phyloP scores from a whole-genome alignment of 2,329 filamentous ascomycete species.

The Calonectria fujianensis region DNA sequence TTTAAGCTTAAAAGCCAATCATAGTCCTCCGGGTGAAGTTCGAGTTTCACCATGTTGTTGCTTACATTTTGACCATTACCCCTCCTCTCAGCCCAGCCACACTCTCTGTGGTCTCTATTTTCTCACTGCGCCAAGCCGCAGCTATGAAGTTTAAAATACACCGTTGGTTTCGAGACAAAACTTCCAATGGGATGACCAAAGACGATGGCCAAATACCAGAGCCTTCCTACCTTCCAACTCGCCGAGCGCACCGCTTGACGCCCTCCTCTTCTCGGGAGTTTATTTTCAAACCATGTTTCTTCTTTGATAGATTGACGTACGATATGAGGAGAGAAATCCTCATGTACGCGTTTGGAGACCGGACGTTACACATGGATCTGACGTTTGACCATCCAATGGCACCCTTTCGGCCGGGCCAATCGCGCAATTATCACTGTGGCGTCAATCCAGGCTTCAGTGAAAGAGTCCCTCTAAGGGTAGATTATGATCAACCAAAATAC shows the following conservation, averaged over 20 bases:
- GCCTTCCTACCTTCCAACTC: background rate
- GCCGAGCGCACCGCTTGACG: background rate
- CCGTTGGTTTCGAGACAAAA: background rate
- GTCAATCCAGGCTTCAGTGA: background rate
- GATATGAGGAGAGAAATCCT: background rate
- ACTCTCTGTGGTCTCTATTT: background rate
- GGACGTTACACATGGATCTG: background rate
- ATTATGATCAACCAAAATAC: background rate
- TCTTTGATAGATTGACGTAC: background rate
- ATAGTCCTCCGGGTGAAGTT: background rate
- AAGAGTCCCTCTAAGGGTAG: background rate
- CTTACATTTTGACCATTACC: background rate
- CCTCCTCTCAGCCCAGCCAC: background rate
- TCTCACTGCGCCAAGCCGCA: background rate
- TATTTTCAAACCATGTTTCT: background rate
- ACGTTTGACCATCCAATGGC: background rate
- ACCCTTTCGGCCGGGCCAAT: background rate
- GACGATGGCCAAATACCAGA: background rate
- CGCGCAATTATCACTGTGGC: background rate
- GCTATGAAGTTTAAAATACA: background rate
- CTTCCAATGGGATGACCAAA: background rate
- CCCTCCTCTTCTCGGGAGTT: background rate
- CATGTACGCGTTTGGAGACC: background rate
- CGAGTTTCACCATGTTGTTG: background rate
- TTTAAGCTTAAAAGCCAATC: slow-evolving; percentile 4